Conservation (phyloP, 768 basidiomycete genomes). For the Auricularia sp. region DNA sequence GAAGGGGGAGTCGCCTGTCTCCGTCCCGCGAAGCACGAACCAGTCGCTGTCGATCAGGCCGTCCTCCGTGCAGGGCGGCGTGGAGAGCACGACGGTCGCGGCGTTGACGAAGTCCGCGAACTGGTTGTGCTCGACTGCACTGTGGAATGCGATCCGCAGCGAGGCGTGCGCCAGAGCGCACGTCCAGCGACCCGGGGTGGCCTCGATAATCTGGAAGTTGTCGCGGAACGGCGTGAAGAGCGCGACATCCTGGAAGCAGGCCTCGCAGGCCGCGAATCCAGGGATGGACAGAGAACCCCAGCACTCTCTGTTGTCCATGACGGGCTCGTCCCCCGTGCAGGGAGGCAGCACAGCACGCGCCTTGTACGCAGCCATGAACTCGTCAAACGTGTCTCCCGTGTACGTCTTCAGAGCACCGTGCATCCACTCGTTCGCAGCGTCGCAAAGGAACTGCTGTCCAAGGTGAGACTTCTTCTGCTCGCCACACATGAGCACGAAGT, state of each 20-base stretch:
- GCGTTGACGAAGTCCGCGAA: not conserved
- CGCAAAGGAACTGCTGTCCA: not conserved
- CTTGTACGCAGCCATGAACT: not conserved
- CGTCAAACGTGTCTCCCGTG: not conserved
- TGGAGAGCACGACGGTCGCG: not conserved
- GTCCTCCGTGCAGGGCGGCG: not conserved
- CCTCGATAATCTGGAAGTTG: not conserved
- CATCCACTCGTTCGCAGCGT: not conserved
- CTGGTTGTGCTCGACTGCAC: not conserved
- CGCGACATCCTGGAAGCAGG: not conserved
- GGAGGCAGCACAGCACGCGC: not conserved
- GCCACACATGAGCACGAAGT: not conserved
- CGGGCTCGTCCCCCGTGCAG: not conserved
- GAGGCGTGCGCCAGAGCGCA: not conserved
- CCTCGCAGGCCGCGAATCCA: not conserved
- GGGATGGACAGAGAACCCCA: not conserved
- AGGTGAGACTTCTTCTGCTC: not conserved
- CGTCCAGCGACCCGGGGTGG: not conserved
- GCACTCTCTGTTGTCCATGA: not conserved
- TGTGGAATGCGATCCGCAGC: not conserved
- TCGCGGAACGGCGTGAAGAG: not conserved
- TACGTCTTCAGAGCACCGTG: not conserved
- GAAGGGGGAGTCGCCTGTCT: not conserved
- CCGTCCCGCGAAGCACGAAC: not conserved
- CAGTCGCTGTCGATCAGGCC: not conserved